phyloP scores from a whole-genome alignment of 75 land plant genomes.

The Ceratopteris richardii region DNA sequence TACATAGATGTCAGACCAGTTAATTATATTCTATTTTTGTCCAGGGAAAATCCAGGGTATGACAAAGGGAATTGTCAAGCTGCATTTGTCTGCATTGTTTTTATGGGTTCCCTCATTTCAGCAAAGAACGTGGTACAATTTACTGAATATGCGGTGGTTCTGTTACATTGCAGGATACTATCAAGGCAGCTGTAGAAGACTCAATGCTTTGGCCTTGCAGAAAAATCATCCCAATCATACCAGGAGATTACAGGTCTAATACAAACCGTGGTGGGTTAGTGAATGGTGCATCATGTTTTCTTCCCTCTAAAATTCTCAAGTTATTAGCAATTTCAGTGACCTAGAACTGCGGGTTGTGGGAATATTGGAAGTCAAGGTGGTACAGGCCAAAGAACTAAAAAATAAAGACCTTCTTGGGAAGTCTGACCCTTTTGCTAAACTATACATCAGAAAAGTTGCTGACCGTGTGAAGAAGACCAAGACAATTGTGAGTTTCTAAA shows the following conservation, averaged over 20 bases:
- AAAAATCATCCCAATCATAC: conserved; percentile 63
- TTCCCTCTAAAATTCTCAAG: background rate
- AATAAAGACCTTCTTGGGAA: conserved; percentile 78
- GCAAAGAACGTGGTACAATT: too few species aligned
- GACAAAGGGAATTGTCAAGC: too few species aligned
- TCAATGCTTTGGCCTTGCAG: conserved; percentile 93
- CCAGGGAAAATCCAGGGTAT: too few species aligned
- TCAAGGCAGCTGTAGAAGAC: conserved; percentile 71
- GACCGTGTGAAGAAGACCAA: conserved; percentile 74
- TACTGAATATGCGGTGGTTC: too few species aligned
- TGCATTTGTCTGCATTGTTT: too few species aligned
- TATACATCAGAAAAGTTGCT: conserved; percentile 62
- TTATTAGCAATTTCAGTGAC: conserved; percentile 27
- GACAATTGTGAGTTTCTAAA: conserved; percentile 64
- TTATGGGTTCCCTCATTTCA: too few species aligned
- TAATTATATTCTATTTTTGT: too few species aligned
- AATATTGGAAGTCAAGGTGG: conserved; percentile 75
- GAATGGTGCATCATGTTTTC: background rate
- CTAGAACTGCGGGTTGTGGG: conserved; percentile 77
- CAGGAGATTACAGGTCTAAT: conserved; percentile 88
- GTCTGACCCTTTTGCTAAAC: conserved; percentile 83
- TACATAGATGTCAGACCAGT: too few species aligned
- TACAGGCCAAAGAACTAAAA: conserved; percentile 72
- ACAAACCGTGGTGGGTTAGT: background rate
- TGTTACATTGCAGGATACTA: conserved; percentile 63